Base-by-base conservation (phyloP, 495 filamentous ascomycete genomes). In the Penicillium malachiteum region DNA sequence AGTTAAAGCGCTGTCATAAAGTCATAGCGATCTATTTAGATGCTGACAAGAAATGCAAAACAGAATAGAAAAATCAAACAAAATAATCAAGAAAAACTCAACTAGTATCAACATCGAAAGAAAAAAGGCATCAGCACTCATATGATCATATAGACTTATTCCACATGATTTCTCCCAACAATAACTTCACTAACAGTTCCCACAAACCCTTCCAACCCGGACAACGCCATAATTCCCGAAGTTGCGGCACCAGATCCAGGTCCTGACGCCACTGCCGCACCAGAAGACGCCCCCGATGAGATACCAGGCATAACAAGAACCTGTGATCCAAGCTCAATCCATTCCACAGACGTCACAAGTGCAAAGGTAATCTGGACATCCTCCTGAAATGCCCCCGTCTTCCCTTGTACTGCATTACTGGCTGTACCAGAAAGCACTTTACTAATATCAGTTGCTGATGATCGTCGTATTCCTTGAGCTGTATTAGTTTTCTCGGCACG, bases 251-350 rank as follows among this genome's bases (percentile, higher is more conserved):
- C 33, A 52, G 54, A 37, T 12, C 52, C 62, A 11, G 66, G 53
- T 6, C 64, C 57, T 7, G 63, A 54, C 1, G 58, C 67, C 26
- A 63, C 58, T 5, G 70, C 61, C 35, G 68, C 60, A 9, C 58
- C 67, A 18, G 70, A 68, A 46, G 72, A 62, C 5, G 66, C 59
- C 5, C 67, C 60, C 48, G 72, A 67, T 4, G 74, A 72, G 5
- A 71, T 79, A 3, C 84, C 84, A 1, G 86, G 87, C 81, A 90
- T 85, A 6, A 97, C 77, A 50, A 98, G 73, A 18, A 97, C 86
- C 53, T 82, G 83, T 13, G 86, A 87, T 2, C 87, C 93, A 10
- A 89, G 59, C 69, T 96, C 89, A 39, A 97, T 76, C 88, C 91
- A 97, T 66, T 97, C 92, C 30, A 86, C 81, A 42, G 82, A 86